Base-by-base conservation (phyloP, 441 rosid genomes). In the Gossypium gossypioides region DNA sequence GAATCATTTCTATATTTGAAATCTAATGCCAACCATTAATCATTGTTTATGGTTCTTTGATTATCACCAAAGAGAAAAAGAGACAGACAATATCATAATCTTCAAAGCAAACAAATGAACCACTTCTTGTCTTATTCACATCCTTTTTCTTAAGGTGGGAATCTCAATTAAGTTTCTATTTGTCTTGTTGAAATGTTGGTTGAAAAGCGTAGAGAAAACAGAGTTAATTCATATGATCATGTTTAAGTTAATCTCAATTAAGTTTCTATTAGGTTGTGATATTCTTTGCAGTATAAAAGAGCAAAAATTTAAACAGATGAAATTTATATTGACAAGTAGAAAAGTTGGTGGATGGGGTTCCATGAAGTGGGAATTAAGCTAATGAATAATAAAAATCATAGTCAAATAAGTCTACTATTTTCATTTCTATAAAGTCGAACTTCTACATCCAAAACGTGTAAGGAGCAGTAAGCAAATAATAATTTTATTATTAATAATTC, bases 1-100 rank as follows among this genome's bases (percentile, higher is more conserved):
- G 72, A 70, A 56, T 68, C 52, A 73, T 70, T 58, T 65, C 0
- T n/a, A 19, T 59, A 73, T 24, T 80, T 54, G 74, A 68, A 68
- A 71, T 61, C 44, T 55, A 71, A 55, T 34, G 71, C 76, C 52
- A 76, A 54, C 83, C 78, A 55, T 62, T 57, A 34, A 75, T 46
- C 12, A 44, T 32, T 61, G 15, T 22, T 24, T 16, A 68, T 29
- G 25, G 18, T 24, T 67, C 48, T 29, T 52, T 34, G 48, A 25
- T 27, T 18, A 50, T 50, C 46, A 27, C 15, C 56, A 67, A n/a
- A 50, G 4, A 6, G 40, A 34, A 34, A 34, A 34, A 34, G 40
- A 34, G 8, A 6, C 40, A 12, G 2, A 56, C 54, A 5, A 6
- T 2, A 24, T 2, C 48, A 8, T 22, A 0, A n/a, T 18, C 57